Evolutionary conservation across 129 eudicot species (phyloP).

Genomic region (Saposhnikovia divaricata): DNA sequence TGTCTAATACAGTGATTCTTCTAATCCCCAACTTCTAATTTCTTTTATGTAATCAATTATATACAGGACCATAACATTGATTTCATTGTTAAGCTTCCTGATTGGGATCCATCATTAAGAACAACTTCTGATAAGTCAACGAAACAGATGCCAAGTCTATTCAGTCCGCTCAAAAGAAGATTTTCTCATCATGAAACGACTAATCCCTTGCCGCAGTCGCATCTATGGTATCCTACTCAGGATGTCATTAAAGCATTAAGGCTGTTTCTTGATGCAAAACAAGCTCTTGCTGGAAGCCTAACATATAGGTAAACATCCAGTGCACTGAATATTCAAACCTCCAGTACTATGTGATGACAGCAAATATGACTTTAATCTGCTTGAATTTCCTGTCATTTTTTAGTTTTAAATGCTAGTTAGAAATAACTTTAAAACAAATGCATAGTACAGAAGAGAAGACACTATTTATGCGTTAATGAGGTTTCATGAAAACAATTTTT

Average conservation of each 20-base stretch:
- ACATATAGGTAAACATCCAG: conserved; percentile 60
- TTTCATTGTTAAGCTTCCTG: conserved; percentile 82
- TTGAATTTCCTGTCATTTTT: neutral
- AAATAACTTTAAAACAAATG: neutral
- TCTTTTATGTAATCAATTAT: conserved; percentile 6
- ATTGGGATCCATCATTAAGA: conserved; percentile 71
- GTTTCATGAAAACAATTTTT: neutral
- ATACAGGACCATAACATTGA: conserved; percentile 86
- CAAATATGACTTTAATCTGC: neutral
- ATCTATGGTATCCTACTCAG: conserved; percentile 74
- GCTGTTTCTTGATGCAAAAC: conserved; percentile 64
- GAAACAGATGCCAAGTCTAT: conserved; percentile 20
- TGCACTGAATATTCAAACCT: conserved; percentile 1
- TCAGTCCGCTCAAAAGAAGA: conserved; percentile 28
- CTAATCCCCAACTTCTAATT: neutral
- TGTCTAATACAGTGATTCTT: neutral
- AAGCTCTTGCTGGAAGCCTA: conserved; percentile 60
- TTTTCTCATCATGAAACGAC: conserved; percentile 37
- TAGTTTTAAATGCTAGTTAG: too few relatives aligned
- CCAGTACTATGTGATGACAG: neutral
- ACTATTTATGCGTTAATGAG: neutral
- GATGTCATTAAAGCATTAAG: conserved; percentile 57
- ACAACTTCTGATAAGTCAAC: conserved; percentile 13
- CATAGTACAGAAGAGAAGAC: neutral
- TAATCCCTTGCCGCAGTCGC: conserved; percentile 57